These are phyloP conservation scores for Biscogniauxia sp. DNA, from an alignment of 2,329 filamentous ascomycete species.

Conservation along the genomic window DNA sequence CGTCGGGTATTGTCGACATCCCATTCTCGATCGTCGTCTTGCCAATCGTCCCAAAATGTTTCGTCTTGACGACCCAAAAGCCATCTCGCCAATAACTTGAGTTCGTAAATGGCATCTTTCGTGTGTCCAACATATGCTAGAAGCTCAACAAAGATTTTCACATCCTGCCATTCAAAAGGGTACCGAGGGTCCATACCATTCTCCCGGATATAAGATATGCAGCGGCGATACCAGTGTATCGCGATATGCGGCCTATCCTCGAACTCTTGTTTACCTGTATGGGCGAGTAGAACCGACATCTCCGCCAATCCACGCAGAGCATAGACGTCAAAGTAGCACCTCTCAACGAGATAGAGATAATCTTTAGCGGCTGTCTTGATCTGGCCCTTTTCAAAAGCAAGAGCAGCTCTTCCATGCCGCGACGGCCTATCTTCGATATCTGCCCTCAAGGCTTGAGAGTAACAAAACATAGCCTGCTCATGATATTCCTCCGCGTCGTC, in stretches of 20 bases:
- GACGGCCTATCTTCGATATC: slow-evolving; percentile 57
- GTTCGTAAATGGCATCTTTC: slow-evolving; percentile 62
- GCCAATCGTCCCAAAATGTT: slow-evolving; percentile 69
- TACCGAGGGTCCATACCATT: slow-evolving; percentile 34
- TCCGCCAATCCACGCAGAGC: slow-evolving; percentile 56
- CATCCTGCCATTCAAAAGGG: slow-evolving; percentile 70
- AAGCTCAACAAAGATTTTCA: slow-evolving; percentile 82
- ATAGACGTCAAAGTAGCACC: slow-evolving; percentile 51
- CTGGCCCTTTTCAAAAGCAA: slow-evolving; percentile 56
- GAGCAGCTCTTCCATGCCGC: slow-evolving; percentile 57
- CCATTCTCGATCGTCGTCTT: slow-evolving; percentile 84
- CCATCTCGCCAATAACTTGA: slow-evolving; percentile 77
- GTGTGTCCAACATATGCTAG: slow-evolving; percentile 64
- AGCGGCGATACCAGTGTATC: slow-evolving; percentile 47
- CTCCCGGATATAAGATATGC: slow-evolving; percentile 42
- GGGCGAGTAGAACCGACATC: slow-evolving; percentile 46
- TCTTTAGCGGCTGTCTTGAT: slow-evolving; percentile 53
- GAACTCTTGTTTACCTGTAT: slow-evolving; percentile 46
- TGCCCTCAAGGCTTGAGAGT: slow-evolving; percentile 56
- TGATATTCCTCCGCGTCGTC: slow-evolving; percentile 45
- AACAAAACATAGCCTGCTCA: slow-evolving; percentile 57
- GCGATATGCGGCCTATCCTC: slow-evolving; percentile 34
- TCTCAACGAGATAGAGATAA: slow-evolving; percentile 54
- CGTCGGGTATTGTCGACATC: slow-evolving; percentile 73
- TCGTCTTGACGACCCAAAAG: slow-evolving; percentile 74